A percentile compares a stretch with the other conserved stretches of the same genome.
phyloP scores from a whole-genome alignment of 75 land plant genomes.

The Gnetum montanum region DNA sequence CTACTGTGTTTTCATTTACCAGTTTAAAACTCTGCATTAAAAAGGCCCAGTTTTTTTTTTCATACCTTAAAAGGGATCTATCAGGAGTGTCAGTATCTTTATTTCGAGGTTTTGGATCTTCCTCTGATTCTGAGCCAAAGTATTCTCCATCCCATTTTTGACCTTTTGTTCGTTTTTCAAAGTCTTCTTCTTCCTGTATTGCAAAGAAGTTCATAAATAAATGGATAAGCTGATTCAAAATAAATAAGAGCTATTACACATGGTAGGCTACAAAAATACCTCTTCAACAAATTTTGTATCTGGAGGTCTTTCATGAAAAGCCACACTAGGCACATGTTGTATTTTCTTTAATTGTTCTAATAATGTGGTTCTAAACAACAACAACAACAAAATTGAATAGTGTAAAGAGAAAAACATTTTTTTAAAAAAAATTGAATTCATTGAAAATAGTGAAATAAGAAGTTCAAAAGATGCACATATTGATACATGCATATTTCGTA shows the following conservation, averaged over 20 bases:
- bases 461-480: neutral
- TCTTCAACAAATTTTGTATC: constrained; percentile 41
- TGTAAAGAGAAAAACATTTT: neutral
- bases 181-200: constrained; percentile 49
- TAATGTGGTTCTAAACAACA: constrained; percentile 28
- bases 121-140: constrained; percentile 52
- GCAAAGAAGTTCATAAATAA: neutral
- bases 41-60: constrained; percentile 5
- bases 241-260: neutral
- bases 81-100: constrained; percentile 1
- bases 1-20: neutral
- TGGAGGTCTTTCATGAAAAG: constrained; percentile 53
- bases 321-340: constrained; percentile 69
- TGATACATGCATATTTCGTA: neutral
- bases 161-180: constrained; percentile 36
- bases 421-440: neutral
- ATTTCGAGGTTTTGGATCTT: constrained; percentile 28
- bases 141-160: constrained; percentile 53
- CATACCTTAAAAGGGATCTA: constrained; percentile 4
- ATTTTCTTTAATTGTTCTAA: constrained; percentile 58
- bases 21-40: neutral
- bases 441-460: neutral
- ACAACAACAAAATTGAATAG: neutral
- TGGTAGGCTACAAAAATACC: constrained; percentile 14
- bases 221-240: neutral